phyloP scores from a whole-genome alignment of 169 alveolate genomes.

The Plasmodium gonderi region DNA sequence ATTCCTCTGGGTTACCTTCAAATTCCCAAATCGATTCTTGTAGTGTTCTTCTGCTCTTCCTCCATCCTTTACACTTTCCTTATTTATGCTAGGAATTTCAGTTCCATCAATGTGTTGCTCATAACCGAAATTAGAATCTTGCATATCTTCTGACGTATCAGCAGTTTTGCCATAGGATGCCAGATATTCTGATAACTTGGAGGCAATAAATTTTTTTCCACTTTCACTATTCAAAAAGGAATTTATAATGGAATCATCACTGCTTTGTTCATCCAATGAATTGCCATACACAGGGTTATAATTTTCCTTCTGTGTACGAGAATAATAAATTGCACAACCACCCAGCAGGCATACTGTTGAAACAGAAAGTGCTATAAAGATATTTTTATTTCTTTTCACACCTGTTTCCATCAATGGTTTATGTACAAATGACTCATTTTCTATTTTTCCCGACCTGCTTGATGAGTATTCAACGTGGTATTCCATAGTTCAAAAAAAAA shows the following conservation, averaged over 20 bases:
- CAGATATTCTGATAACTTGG: slow-evolving; percentile 27
- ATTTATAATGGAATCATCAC: slow-evolving; percentile 27
- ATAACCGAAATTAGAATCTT: not conserved
- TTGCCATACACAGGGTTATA: not conserved
- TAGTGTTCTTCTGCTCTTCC: not conserved
- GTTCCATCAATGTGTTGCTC: not conserved
- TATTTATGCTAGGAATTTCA: not conserved
- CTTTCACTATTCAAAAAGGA: slow-evolving; percentile 30
- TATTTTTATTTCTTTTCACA: not conserved
- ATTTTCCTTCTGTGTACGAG: not conserved
- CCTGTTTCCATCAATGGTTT: not conserved
- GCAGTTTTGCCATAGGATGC: not conserved
- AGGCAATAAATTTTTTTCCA: slow-evolving; percentile 49
- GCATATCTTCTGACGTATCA: not conserved
- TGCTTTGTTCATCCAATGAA: not conserved
- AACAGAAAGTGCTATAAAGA: not conserved
- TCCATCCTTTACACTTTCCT: not conserved
- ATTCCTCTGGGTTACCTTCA: not conserved
- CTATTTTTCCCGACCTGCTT: not conserved
- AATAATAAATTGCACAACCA: not conserved
- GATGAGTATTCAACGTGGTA: slow-evolving; percentile 28
- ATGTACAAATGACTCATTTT: slow-evolving; percentile 33
- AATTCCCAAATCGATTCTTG: slow-evolving; percentile 20
- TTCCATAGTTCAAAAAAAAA: slow-evolving; percentile 14
- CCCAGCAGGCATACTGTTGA: slow-evolving; percentile 6